Conservation (phyloP, 805 yeast genomes). For the Ascoidea rubescens region DNA sequence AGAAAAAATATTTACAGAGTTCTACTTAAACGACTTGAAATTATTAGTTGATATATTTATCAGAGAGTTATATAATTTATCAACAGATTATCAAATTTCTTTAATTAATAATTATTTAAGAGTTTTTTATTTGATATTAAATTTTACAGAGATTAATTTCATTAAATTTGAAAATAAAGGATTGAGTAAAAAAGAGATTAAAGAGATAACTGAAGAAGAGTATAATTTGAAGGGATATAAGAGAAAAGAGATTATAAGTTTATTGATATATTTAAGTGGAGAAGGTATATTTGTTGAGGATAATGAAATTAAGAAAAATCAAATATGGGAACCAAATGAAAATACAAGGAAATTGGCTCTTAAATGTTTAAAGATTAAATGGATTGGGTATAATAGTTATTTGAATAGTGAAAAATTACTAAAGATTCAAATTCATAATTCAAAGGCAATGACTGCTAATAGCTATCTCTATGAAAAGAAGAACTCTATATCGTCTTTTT, state of each 20-base stretch:
- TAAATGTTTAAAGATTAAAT: slow-evolving; percentile 7
- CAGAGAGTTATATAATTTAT: slow-evolving; percentile 36
- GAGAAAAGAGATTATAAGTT: slow-evolving; percentile 7
- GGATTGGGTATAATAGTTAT: slow-evolving; percentile 7
- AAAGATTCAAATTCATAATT: too few relatives aligned
- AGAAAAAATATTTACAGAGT: slow-evolving; percentile 5
- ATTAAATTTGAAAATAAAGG: slow-evolving; percentile 2
- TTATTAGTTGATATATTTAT: slow-evolving; percentile 44
- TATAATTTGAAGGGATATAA: slow-evolving; percentile 2
- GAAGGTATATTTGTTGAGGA: neutral
- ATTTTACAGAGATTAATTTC: slow-evolving; percentile 28
- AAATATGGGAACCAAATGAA: neutral
- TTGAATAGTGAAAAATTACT: slow-evolving; percentile 3
- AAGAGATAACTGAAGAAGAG: too few relatives aligned
- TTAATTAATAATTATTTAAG: slow-evolving; percentile 33
- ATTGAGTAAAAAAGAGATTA: neutral
- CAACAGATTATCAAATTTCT: slow-evolving; percentile 22
- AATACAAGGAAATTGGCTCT: slow-evolving; percentile 7
- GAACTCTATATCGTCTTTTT: neutral
- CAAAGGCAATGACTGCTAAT: too few relatives aligned
- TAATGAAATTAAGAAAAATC: neutral
- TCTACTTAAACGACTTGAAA: slow-evolving; percentile 41
- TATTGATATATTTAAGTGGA: slow-evolving; percentile 9
- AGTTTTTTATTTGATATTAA: slow-evolving; percentile 35
- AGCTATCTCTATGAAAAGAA: too few relatives aligned